Conservation (phyloP, 2,329 filamentous ascomycete species). For the Eutypa lata region DNA sequence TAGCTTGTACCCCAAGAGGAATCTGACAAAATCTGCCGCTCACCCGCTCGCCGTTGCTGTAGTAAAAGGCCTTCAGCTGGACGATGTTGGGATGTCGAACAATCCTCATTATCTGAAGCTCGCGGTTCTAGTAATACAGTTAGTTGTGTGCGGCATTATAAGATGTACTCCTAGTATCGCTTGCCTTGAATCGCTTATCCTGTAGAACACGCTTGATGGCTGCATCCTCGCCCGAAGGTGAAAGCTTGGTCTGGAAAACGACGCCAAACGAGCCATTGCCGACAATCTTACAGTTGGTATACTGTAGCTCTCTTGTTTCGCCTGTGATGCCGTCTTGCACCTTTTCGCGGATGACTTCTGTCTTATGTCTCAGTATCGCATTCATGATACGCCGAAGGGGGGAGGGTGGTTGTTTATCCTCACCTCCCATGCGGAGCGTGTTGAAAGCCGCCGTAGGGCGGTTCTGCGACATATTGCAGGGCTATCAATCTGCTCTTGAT, state of each 20-base stretch:
- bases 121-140: slow-evolving; percentile 71
- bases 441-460: slow-evolving; percentile 78
- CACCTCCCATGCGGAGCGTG: slow-evolving; percentile 93
- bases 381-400: slow-evolving; percentile 7
- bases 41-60: slow-evolving; percentile 98
- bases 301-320: slow-evolving; percentile 94
- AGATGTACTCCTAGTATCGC: slow-evolving; percentile 7
- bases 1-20: slow-evolving; percentile 11
- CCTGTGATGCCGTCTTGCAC: slow-evolving; percentile 97
- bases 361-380: slow-evolving; percentile 16
- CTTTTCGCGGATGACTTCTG: slow-evolving; percentile 97
- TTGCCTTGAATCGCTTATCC: slow-evolving; percentile 99
- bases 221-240: slow-evolving; percentile 95
- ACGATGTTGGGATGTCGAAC: slow-evolving; percentile 98
- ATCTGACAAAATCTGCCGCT: slow-evolving; percentile 21
- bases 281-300: slow-evolving; percentile 99
- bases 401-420: slow-evolving; percentile 41
- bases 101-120: slow-evolving; percentile 99
- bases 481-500: slow-evolving; percentile 18
- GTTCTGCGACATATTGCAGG: slow-evolving; percentile 31
- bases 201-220: slow-evolving; percentile 98
- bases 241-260: slow-evolving; percentile 98
- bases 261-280: slow-evolving; percentile 98
- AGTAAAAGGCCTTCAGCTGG: slow-evolving; percentile 98
- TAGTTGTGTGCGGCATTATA: slow-evolving; percentile 8